These are phyloP conservation scores for bread wheat (Triticum aestivum) DNA, from an alignment of 176 grass and related monocot species.

Conservation along the genomic window IWGSC_CS_RefSeq_v2.1 NC_057795.1:374481017-374481516, in stretches of 20 bases:
- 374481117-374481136: constrained; percentile 84
- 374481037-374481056: constrained; percentile 71
- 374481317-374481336: neutral
- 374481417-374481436: neutral
- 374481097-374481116: constrained; percentile 67
- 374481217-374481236: neutral
- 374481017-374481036: constrained; percentile 64
- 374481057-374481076: constrained; percentile 50
- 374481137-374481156: constrained; percentile 29
- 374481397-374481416: neutral
- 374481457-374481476: constrained; percentile 1
- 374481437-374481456: neutral
- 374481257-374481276: constrained; percentile 15
- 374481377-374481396: constrained; percentile 9
- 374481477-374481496: constrained; percentile 5
- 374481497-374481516: neutral
- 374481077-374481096: constrained; percentile 70
- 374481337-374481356: constrained; percentile 20
- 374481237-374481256: neutral
- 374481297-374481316: neutral
- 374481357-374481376: constrained; percentile 12
- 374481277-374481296: neutral
- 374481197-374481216: constrained; percentile 11
- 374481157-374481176: neutral
- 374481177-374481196: constrained; percentile 13